These are phyloP conservation scores for Metschnikowia corniflorae DNA, from an alignment of 805 yeast species.

Conservation along the genomic window DNA sequence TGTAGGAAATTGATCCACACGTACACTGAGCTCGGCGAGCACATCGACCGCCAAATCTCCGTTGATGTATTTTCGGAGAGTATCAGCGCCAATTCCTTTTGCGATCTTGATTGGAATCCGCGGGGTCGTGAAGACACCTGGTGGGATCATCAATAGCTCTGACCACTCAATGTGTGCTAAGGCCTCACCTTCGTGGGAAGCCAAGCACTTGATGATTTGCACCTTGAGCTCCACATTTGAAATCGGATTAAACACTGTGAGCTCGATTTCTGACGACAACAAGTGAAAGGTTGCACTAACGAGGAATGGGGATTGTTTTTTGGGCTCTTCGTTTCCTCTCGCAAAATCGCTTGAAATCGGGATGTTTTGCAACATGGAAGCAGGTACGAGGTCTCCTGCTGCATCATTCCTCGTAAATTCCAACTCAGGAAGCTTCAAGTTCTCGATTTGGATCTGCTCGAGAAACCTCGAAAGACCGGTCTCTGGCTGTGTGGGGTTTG, in stretches of 20 bases:
- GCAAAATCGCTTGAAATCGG: background rate
- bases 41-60: conserved; percentile 49
- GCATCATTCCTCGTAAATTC: background rate
- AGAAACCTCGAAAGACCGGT: conserved; percentile 5
- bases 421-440: conserved; percentile 21
- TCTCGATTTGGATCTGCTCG: conserved; percentile 6
- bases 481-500: background rate
- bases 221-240: conserved; percentile 43
- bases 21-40: conserved; percentile 39
- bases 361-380: background rate
- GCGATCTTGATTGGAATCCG: conserved; percentile 47
- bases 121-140: conserved; percentile 50
- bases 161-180: conserved; percentile 44
- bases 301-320: conserved; percentile 36
- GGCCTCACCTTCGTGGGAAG: conserved; percentile 43
- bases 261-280: conserved; percentile 50
- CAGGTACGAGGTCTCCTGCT: background rate
- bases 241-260: conserved; percentile 54
- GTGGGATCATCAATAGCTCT: conserved; percentile 44
- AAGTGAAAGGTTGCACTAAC: conserved; percentile 51
- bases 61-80: conserved; percentile 48
- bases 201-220: conserved; percentile 44
- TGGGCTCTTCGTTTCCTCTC: background rate
- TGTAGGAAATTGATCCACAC: conserved; percentile 37
- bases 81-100: conserved; percentile 46